phyloP scores from a whole-genome alignment of 306 rosid species.

The Pyrus bretschneideri region DNA sequence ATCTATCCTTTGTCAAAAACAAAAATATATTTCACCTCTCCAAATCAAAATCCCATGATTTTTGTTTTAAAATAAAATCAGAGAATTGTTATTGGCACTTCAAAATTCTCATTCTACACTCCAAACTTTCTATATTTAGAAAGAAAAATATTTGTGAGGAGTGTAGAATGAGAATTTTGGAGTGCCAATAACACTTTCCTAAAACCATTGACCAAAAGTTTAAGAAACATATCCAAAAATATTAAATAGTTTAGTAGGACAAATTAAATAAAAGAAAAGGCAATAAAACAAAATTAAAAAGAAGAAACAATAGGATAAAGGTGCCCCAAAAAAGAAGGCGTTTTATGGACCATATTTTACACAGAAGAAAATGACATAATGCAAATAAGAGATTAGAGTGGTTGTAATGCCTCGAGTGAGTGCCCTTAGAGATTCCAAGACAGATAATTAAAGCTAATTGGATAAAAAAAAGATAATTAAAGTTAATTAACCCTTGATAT shows the following conservation, averaged over 20 bases:
- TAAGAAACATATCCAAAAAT: neutral
- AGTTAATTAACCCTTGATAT: neutral
- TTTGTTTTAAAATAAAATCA: neutral
- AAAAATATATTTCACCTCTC: neutral
- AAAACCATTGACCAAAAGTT: neutral
- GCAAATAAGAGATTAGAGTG: neutral
- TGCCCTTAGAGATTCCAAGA: constrained; percentile 25
- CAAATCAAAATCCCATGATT: constrained; percentile 6
- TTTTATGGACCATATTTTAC: neutral
- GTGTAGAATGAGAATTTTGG: too few relatives aligned
- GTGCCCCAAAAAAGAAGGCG: constrained; percentile 7
- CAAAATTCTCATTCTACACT: too few relatives aligned
- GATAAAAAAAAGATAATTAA: constrained; percentile 9
- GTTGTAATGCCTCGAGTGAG: neutral
- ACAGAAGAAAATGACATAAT: constrained; percentile 40
- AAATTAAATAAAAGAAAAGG: neutral
- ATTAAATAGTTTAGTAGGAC: neutral
- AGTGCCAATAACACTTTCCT: too few relatives aligned
- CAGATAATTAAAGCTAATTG: constrained; percentile 12
- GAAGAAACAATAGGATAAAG: neutral
- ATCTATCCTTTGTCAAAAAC: too few relatives aligned
- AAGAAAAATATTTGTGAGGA: too few relatives aligned
- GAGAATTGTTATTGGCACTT: too few relatives aligned
- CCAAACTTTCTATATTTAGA: too few relatives aligned
- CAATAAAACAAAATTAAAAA: neutral